phyloP scores from a whole-genome alignment of 2,329 filamentous ascomycete genomes.

The Pestalotiopsis sp. region DNA sequence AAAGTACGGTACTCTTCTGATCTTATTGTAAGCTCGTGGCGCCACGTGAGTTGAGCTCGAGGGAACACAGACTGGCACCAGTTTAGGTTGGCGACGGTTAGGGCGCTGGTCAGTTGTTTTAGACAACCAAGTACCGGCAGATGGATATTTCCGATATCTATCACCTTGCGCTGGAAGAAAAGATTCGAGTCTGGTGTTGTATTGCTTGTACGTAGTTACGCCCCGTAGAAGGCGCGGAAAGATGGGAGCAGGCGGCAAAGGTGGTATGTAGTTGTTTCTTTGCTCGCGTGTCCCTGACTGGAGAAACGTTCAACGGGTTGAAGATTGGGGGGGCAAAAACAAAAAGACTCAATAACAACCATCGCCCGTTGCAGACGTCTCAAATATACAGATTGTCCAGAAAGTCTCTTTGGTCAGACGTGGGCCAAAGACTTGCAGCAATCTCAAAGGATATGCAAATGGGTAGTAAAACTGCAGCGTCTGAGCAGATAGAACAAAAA shows the following conservation, averaged over 20 bases:
- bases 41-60: background rate
- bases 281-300: background rate
- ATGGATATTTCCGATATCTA: background rate
- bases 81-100: background rate
- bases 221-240: background rate
- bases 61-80: constrained; percentile 6
- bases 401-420: background rate
- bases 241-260: background rate
- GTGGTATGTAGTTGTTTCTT: background rate
- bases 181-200: background rate
- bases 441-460: background rate
- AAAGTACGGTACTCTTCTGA: background rate
- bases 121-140: background rate
- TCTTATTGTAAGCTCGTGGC: background rate
- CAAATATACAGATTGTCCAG: background rate
- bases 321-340: no score
- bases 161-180: background rate
- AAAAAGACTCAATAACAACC: background rate
- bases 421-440: background rate
- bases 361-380: background rate
- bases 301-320: background rate
- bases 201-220: background rate
- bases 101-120: background rate
- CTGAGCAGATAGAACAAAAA: background rate
- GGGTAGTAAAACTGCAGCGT: background rate